These are phyloP conservation scores for Kwoniella heveanensis DNA, from an alignment of 768 basidiomycete genomes.

Conservation along the genomic window DNA sequence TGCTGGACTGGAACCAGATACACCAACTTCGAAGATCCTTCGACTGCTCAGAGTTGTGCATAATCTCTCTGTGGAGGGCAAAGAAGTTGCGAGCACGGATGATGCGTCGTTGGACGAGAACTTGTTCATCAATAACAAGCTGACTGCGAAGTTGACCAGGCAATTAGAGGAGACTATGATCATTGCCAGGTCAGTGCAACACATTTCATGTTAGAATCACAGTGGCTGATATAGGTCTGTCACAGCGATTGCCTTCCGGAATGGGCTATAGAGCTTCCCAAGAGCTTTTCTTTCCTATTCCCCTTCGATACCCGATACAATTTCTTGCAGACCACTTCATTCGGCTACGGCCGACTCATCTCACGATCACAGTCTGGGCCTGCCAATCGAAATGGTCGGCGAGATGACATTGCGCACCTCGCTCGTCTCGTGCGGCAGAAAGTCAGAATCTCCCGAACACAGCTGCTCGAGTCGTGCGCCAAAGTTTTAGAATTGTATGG, in stretches of 20 bases:
- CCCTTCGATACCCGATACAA: constrained; percentile 97
- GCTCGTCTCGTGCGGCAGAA: constrained; percentile 93
- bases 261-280: constrained; percentile 94
- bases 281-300: constrained; percentile 97
- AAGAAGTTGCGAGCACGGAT: constrained; percentile 24
- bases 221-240: neutral
- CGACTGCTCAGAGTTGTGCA: constrained; percentile 84
- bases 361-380: constrained; percentile 86
- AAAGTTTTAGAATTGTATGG: constrained; percentile 93
- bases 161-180: constrained; percentile 99
- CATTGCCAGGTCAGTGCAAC: constrained; percentile 76
- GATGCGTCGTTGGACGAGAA: constrained; percentile 71
- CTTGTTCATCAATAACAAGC: constrained; percentile 94
- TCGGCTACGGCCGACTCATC: constrained; percentile 94
- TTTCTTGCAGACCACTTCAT: constrained; percentile 95
- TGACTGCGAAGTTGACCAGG: constrained; percentile 94
- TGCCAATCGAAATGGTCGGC: constrained; percentile 69
- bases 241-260: constrained; percentile 89
- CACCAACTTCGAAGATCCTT: constrained; percentile 84
- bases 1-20: constrained; percentile 78
- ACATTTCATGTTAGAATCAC: neutral
- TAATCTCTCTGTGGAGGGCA: constrained; percentile 70
- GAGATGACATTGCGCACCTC: constrained; percentile 89
- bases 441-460: constrained; percentile 91
- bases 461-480: constrained; percentile 91